Evolutionary conservation across 805 yeast genomes (phyloP).

Genomic region (Candida ficus): DNA sequence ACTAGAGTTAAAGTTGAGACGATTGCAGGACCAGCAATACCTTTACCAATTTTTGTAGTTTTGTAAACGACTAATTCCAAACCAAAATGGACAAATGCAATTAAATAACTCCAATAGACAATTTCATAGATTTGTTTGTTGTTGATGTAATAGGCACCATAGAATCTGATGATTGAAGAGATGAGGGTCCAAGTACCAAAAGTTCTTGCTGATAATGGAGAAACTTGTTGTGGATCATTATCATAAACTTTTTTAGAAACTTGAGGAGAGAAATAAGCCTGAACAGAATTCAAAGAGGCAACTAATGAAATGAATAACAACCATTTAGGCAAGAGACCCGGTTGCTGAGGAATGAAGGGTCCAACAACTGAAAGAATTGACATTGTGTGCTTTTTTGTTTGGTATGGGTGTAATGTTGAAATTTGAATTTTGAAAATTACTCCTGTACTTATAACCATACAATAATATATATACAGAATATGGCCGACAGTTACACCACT

Average conservation of each 20-base stretch:
- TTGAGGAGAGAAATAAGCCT: constrained; percentile 72
- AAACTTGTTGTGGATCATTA: constrained; percentile 53
- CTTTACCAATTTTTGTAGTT: constrained; percentile 82
- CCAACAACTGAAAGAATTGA: constrained; percentile 30
- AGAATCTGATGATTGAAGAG: constrained; percentile 76
- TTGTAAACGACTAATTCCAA: constrained; percentile 76
- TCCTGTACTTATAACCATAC: neutral
- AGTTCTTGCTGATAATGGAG: constrained; percentile 81
- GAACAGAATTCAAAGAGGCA: constrained; percentile 86
- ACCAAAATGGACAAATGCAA: constrained; percentile 82
- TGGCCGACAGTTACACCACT: constrained; percentile 58
- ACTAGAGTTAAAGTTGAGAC: constrained; percentile 67
- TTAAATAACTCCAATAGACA: constrained; percentile 70
- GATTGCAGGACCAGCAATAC: constrained; percentile 82
- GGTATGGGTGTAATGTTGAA: too few species aligned
- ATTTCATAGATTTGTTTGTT: constrained; percentile 71
- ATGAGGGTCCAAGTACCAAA: constrained; percentile 97
- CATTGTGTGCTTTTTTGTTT: too few species aligned
- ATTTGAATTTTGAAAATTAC: too few species aligned
- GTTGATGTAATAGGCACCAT: constrained; percentile 75
- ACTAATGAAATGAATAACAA: constrained; percentile 77
- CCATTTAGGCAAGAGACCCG: constrained; percentile 74
- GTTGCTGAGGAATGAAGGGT: constrained; percentile 34
- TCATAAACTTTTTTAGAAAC: constrained; percentile 81
- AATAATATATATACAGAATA: neutral